Evolutionary conservation across 345 rosid genomes (phyloP), one percentile per base, ranked within the genome.

Genomic region (Odontarrhena argentea): DNA sequence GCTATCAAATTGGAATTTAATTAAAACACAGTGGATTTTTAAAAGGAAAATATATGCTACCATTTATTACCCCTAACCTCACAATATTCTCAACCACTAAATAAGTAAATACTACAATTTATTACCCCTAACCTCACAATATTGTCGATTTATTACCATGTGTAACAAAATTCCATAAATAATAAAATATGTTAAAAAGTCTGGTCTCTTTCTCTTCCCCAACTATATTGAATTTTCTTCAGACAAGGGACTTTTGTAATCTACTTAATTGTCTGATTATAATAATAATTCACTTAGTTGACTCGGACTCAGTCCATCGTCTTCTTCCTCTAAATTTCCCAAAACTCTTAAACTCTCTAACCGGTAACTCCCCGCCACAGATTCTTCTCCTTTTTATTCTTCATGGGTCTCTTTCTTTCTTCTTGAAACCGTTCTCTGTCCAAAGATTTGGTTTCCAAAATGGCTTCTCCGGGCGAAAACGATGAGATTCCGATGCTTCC

Each of bases 401-500:
- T 18, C 3, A 54, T 47, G 11, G 43, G 67, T 15, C 59, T 32
- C 24, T 53, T 53, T 36, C 7, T 52, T 24, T 41, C 38, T 45
- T 47, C 55, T 24, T 37, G 18, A 67, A 47, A 7, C 32, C 42
- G 3, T 22, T 13, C 7, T 46, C 8, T 18, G 2, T 8, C 4
- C 52, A 3, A 44, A 14, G 5, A 12, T 5, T 42, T 43, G 40
- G 13, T 38, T 12, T 9, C 2, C 2, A 38, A 37, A 45, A 71
- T 44, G 67, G 66, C 47, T 69, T 41, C 70, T 5, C 57, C 4
- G 0, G 65, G 35, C 25, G 85, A 87, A 9, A 89, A 77, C 66
- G 91, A 87, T 74, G 86, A 84, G 51, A 48, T 78, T 12, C 93
- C 96, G 2, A 83, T 86, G 88, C 82, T 86, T 55, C 81, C 84